Conservation (phyloP, 169 alveolate species). For the Plasmodium vivax region DNA sequence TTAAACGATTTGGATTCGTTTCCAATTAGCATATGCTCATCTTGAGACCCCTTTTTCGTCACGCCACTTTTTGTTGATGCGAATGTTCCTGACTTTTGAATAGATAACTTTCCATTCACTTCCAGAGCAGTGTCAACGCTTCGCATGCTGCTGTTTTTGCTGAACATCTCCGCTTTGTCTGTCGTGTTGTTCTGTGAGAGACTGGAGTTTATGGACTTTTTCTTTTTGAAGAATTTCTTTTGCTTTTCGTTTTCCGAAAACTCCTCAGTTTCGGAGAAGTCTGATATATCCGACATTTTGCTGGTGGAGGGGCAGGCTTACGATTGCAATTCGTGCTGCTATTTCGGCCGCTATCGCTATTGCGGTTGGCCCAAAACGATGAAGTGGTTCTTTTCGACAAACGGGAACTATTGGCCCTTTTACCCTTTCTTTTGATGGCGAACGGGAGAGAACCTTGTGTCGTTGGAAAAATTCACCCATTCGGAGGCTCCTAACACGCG, state of each 20-base stretch:
- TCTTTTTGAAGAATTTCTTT: conserved; percentile 1
- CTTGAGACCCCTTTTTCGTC: conserved; percentile 21
- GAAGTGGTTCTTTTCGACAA: background rate
- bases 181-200: background rate
- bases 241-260: conserved; percentile 21
- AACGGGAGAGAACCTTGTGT: background rate
- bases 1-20: conserved; percentile 25
- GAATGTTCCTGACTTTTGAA: conserved; percentile 33
- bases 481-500: background rate
- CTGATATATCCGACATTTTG: conserved; percentile 67
- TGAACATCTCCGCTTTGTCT: conserved; percentile 5
- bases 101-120: conserved; percentile 17
- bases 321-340: background rate
- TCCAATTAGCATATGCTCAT: conserved; percentile 19
- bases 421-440: background rate
- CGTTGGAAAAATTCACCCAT: background rate
- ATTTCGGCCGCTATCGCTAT: background rate
- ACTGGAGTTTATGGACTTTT: conserved; percentile 15
- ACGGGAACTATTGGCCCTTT: background rate
- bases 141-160: conserved; percentile 14
- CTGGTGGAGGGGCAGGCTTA: background rate
- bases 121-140: background rate
- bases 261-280: conserved; percentile 35
- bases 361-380: background rate
- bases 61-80: background rate